Base-by-base conservation (phyloP, 108 stramenopile species). In the Conticribra weissflogii region DNA sequence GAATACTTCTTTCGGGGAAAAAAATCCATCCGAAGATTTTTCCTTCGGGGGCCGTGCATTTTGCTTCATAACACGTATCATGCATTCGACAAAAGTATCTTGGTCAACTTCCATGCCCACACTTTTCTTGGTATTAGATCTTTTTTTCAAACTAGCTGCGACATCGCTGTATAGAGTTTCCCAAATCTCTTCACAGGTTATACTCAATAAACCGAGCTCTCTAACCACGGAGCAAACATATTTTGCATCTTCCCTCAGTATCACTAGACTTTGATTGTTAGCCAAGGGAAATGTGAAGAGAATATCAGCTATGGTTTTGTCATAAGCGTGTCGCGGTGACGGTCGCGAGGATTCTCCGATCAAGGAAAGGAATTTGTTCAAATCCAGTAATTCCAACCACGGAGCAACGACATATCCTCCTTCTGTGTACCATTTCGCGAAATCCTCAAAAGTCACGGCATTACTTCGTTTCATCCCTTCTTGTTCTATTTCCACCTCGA, bases 321-420 rank as follows among this genome's bases (percentile, higher is more conserved):
- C 44, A 22, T 55, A 19, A 18, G 78, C 19, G 3, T 49, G 27
- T 3, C 36, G 72, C 23, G 57, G 48, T 21, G 41, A 32, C 41
- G 36, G 44, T 7, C 59, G 28, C 24, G 76, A 72, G 57, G 74
- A 71, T 25, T 84, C 85, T 28, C 73, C 68, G 49, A 94, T 77
- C 48, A 96, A 64, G 2, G 85, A 78, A 9, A 92, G 70, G 18
- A 96, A 69, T 66, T 96, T 96, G 36, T 82, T 81, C 55, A 94
- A 84, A 74, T 94, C 96, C 49, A 96, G 74, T 22, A 96, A 86
- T 68, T 96, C 96, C 30, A 96, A 72, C 96, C 96, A 96, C 22
- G 96, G 92, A 19, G 93, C 93, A 61, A 93, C 82, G 47, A 83
- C 85, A 74, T 85, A 96, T 16, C 96, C 96, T 19, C 93, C 93